Percentiles rank a stretch among this genome's conserved stretches.
Evolutionary conservation across 192 early-diverging fungal genomes (phyloP).

Genomic region (Entrophospora sp.): DNA sequence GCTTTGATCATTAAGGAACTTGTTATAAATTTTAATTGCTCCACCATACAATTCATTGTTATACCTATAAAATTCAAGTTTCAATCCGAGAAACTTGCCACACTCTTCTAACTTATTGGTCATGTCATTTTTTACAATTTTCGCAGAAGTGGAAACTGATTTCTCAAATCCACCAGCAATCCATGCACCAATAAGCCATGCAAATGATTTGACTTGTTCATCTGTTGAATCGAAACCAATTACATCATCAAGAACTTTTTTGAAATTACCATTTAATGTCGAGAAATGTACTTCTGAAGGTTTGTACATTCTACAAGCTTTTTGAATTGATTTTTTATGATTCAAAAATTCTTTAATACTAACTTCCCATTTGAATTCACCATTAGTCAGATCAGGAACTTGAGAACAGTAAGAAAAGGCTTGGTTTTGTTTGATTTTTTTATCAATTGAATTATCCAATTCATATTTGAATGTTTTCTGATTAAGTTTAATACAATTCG

Average conservation of each 20-base stretch:
- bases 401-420: too few species aligned
- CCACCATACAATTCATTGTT: too few species aligned
- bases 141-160: neutral
- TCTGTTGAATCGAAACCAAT: neutral
- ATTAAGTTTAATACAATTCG: too few species aligned
- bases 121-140: too few species aligned
- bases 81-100: too few species aligned
- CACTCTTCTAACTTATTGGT: too few species aligned
- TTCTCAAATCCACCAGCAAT: slow-evolving; percentile 12
- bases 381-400: too few species aligned
- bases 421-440: too few species aligned
- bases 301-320: neutral
- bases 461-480: too few species aligned
- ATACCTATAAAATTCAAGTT: too few species aligned
- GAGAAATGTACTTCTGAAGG: neutral
- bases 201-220: slow-evolving; percentile 7
- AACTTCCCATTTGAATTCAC: slow-evolving; percentile 3
- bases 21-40: too few species aligned
- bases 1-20: neutral
- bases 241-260: neutral
- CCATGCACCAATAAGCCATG: slow-evolving; percentile 28
- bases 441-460: too few species aligned
- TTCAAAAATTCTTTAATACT: slow-evolving; percentile 1
- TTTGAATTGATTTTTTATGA: neutral
- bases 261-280: neutral